Base-by-base conservation (phyloP, 495 filamentous ascomycete species). In the Penicillium maclennaniae region DNA sequence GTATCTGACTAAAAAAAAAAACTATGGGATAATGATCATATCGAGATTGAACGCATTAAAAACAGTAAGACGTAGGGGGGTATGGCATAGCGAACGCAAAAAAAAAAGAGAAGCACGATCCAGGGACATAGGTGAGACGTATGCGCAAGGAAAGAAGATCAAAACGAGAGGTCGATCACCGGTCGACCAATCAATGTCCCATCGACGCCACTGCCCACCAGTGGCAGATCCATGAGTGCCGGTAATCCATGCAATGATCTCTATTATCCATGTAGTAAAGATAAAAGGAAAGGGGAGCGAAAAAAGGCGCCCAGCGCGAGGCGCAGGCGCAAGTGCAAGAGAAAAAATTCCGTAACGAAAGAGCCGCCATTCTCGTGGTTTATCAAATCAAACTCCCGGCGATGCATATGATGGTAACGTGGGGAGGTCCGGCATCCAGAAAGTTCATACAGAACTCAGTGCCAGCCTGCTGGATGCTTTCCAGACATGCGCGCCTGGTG, bases 151-250 rank as follows among this genome's bases (percentile, higher is more conserved):
- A 50, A 50, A 38, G 25, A 47, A 21, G n/a, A 43, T 25, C 25
- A 16, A 53, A 47, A 44, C 54, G 48, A 54, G 42, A 43, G 51
- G 46, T 59, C 50, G 53, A 64, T 62, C 61, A 45, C 50, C 45
- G 60, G 59, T 66, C 60, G 54, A 63, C 55, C 26, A 26, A 25
- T 53, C 28, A 50, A 49, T 53, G n/a, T 26, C 43, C 53, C 54
- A 61, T 58, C 54, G 58, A 63, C 60, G 60, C 66, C 62, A 63
- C 65, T 60, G 58, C 60, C 62, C 57, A 45, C 63, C 65, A 68
- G 67, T 59, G 62, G 67, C 69, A 70, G 68, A 65, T 59, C 49
- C 57, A 64, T 66, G 55, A 43, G 39, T 61, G 45, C 57, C 54
- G 53, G 46, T 51, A 47, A 59, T 65, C 56, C 53, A 62, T 62